These are phyloP conservation scores for Cladosporium oxysporum DNA, from an alignment of 2,329 filamentous ascomycete genomes.

Conservation along the genomic window DNA sequence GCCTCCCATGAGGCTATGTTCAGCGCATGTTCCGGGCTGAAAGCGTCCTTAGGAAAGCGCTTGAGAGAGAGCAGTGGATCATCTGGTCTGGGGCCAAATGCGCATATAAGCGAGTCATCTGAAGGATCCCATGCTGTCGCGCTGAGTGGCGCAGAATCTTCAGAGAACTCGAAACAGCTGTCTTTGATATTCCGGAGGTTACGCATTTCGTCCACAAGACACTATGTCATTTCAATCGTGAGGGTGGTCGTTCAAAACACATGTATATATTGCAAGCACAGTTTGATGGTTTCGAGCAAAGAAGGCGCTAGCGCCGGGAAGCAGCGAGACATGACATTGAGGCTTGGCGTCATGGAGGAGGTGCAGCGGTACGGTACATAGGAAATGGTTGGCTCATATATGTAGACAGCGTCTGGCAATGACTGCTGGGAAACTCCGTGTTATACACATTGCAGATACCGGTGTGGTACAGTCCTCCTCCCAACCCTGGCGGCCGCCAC, in stretches of 20 bases:
- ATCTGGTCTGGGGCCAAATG: conserved; percentile 75
- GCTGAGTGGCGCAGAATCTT: conserved; percentile 62
- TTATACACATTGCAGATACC: conserved; percentile 24
- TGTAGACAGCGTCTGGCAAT: conserved; percentile 22
- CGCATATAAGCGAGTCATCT: conserved; percentile 75
- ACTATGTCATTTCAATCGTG: conserved; percentile 10
- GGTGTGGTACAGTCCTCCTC: conserved; percentile 20
- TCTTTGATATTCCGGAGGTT: conserved; percentile 81
- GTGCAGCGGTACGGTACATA: conserved; percentile 5
- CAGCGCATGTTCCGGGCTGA: conserved; percentile 44
- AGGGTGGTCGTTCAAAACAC: neutral
- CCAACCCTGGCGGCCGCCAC: conserved; percentile 14
- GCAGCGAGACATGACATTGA: conserved; percentile 12
- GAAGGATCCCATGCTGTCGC: conserved; percentile 84
- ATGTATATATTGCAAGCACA: conserved; percentile 16
- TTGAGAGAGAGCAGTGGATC: conserved; percentile 74
- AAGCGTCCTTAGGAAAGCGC: conserved; percentile 48
- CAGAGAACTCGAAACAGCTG: conserved; percentile 61
- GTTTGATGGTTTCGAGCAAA: conserved; percentile 21
- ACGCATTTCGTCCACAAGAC: conserved; percentile 62
- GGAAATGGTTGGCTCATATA: conserved; percentile 20
- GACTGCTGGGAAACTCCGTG: conserved; percentile 22
- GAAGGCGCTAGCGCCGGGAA: conserved; percentile 21
- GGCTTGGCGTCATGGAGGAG: conserved; percentile 15
- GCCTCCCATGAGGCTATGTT: conserved; percentile 86